phyloP scores from a whole-genome alignment of 2,329 filamentous ascomycete genomes.

The Clonostachys byssicola region DNA sequence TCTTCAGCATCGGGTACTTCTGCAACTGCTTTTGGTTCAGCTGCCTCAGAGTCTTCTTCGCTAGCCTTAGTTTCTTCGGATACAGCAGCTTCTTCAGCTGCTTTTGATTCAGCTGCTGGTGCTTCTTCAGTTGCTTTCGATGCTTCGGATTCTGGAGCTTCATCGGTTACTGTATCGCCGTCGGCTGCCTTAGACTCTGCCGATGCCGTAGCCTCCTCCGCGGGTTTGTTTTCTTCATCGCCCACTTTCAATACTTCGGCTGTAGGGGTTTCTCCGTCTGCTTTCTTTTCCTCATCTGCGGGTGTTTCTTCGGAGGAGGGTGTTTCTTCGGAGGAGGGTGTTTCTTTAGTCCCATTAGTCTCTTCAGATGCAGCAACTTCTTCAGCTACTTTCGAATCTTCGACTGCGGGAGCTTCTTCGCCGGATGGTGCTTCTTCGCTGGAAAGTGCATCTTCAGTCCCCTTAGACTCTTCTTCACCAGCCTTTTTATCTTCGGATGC shows the following conservation, averaged over 20 bases:
- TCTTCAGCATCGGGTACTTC: neutral
- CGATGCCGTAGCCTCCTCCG: neutral
- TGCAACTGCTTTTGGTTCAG: neutral
- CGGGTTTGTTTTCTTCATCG: too few relatives aligned
- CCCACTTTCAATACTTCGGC: too few relatives aligned
- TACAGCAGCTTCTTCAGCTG: neutral
- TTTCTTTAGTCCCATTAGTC: neutral
- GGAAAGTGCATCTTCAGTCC: neutral
- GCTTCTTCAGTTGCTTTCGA: neutral
- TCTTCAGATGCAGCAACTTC: neutral
- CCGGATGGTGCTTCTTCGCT: neutral
- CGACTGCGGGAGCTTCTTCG: neutral
- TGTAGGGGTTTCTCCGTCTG: too few relatives aligned
- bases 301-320: neutral
- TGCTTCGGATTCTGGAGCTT: too few relatives aligned
- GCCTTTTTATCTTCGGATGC: neutral
- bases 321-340: neutral
- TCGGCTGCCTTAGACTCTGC: neutral
- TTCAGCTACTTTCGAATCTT: neutral
- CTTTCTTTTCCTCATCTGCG: neutral
- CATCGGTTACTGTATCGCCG: neutral
- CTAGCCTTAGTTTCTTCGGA: neutral
- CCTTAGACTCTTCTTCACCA: neutral
- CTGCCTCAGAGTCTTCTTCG: neutral
- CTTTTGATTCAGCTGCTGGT: neutral